Conservation (phyloP, 2,329 filamentous ascomycete species). For the Aspergillus sergii region DNA sequence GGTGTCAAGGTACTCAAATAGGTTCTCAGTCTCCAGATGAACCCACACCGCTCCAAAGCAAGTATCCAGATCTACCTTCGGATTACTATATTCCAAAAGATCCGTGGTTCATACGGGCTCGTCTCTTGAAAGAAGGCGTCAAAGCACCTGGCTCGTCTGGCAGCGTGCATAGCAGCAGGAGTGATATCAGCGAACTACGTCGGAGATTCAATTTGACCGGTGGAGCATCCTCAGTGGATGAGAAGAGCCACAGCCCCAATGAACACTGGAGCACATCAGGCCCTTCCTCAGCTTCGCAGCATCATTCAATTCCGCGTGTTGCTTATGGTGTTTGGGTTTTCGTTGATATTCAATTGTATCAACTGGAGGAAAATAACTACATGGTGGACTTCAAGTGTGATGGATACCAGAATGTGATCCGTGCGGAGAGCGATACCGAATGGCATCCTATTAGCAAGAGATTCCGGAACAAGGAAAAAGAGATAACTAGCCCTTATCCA, state of each 20-base stretch:
- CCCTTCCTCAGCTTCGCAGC: slow-evolving; percentile 41
- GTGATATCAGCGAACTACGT: slow-evolving; percentile 45
- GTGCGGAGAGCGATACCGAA: slow-evolving; percentile 48
- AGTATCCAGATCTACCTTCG: slow-evolving; percentile 48
- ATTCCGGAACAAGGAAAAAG: slow-evolving; percentile 76
- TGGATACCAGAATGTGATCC: slow-evolving; percentile 86
- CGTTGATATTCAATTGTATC: slow-evolving; percentile 93
- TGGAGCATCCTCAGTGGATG: slow-evolving; percentile 36
- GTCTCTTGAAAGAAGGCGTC: slow-evolving; percentile 82
- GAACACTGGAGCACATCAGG: slow-evolving; percentile 36
- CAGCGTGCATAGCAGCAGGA: slow-evolving; percentile 44
- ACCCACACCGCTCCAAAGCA: slow-evolving; percentile 44
- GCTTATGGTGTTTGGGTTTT: slow-evolving; percentile 84
- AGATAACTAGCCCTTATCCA: slow-evolving; percentile 91
- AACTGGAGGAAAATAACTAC: slow-evolving; percentile 88
- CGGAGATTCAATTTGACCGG: slow-evolving; percentile 41
- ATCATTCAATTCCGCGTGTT: slow-evolving; percentile 41
- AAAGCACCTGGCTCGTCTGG: slow-evolving; percentile 51
- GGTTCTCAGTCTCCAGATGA: slow-evolving; percentile 39
- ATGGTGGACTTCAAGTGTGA: slow-evolving; percentile 99
- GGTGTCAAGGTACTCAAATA: slow-evolving; percentile 31
- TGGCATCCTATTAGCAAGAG: slow-evolving; percentile 54
- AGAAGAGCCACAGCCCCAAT: slow-evolving; percentile 34
- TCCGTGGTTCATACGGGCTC: slow-evolving; percentile 90
- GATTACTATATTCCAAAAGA: slow-evolving; percentile 88